A percentile compares a stretch with the other conserved stretches of the same genome.
These are phyloP conservation scores for Pseudocercospora cruenta DNA, from an alignment of 2,329 filamentous ascomycete species.

Conservation along the genomic window DNA sequence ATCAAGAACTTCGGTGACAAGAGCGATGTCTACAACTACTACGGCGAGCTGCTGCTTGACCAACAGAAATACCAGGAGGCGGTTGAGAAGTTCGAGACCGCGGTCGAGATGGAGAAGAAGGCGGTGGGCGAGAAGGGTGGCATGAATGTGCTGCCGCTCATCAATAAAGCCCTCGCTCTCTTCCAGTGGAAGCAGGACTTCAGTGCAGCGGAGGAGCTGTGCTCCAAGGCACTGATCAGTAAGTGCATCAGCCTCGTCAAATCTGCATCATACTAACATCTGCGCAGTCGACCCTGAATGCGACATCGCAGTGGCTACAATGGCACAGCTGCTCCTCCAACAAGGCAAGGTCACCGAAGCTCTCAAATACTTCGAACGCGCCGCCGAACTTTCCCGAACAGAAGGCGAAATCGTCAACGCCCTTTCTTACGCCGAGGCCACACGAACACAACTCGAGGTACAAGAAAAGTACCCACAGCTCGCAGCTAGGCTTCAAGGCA, in stretches of 20 bases:
- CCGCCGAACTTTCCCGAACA: constrained; percentile 89
- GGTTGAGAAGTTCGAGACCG: constrained; percentile 96
- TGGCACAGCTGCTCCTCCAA: constrained; percentile 95
- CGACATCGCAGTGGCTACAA: constrained; percentile 97
- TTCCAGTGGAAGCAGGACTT: constrained; percentile 99
- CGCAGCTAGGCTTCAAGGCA: constrained; percentile 48
- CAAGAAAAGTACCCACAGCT: constrained; percentile 59
- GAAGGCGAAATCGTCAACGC: constrained; percentile 96
- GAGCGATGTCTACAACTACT: constrained; percentile 99
- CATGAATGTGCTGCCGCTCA: constrained; percentile 96
- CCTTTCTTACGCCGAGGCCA: constrained; percentile 94
- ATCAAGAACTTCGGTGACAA: constrained; percentile 98
- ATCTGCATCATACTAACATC: constrained; percentile 41
- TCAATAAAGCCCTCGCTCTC: constrained; percentile 95
- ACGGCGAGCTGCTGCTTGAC: constrained; percentile 93
- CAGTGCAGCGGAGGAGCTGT: constrained; percentile 89
- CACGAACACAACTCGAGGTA: constrained; percentile 86
- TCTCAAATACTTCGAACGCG: constrained; percentile 94
- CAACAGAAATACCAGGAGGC: constrained; percentile 95
- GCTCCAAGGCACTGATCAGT: constrained; percentile 97
- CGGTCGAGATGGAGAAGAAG: constrained; percentile 98
- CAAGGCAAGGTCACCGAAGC: constrained; percentile 97
- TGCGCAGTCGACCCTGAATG: constrained; percentile 89
- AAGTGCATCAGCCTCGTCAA: constrained; percentile 47
- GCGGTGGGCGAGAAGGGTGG: constrained; percentile 71